A percentile compares a stretch with the other conserved stretches of the same genome.
Evolutionary conservation across 2,329 filamentous ascomycete species (phyloP).

Genomic region (Grosmannia clavigera): DNA sequence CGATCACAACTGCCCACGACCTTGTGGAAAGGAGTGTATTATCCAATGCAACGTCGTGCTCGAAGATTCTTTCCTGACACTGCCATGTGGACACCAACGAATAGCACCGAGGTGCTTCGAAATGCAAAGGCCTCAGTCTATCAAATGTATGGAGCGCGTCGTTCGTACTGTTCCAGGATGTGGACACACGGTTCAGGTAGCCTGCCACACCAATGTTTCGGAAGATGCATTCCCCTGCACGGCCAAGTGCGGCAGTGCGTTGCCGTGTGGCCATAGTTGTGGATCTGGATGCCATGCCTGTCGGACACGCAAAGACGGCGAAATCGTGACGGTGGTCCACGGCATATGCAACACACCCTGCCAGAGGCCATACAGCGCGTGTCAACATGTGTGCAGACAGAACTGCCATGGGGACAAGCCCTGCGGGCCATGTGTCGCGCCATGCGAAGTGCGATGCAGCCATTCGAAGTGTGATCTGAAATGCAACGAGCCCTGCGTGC

Average conservation of each 20-base stretch:
- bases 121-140: slow-evolving; percentile 27
- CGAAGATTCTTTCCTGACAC: slow-evolving; percentile 20
- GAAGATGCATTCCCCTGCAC: slow-evolving; percentile 31
- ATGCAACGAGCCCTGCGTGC: slow-evolving; percentile 48
- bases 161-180: slow-evolving; percentile 40
- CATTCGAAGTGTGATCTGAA: slow-evolving; percentile 31
- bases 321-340: slow-evolving; percentile 26
- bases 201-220: slow-evolving; percentile 36
- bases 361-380: slow-evolving; percentile 37
- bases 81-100: slow-evolving; percentile 30
- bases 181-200: slow-evolving; percentile 34
- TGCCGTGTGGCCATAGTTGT: slow-evolving; percentile 49
- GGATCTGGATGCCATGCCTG: slow-evolving; percentile 36
- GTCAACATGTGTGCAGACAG: slow-evolving; percentile 39
- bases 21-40: slow-evolving; percentile 31
- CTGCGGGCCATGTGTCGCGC: slow-evolving; percentile 33
- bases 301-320: slow-evolving; percentile 20
- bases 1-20: slow-evolving; percentile 28
- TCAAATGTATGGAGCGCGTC: slow-evolving; percentile 37
- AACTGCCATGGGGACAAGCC: slow-evolving; percentile 37
- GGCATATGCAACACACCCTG: slow-evolving; percentile 35
- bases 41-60: slow-evolving; percentile 23
- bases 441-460: slow-evolving; percentile 42
- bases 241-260: slow-evolving; percentile 28
- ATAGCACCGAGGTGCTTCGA: slow-evolving; percentile 24